phyloP scores from a whole-genome alignment of 768 basidiomycete genomes.

The Pisolithus albus region DNA sequence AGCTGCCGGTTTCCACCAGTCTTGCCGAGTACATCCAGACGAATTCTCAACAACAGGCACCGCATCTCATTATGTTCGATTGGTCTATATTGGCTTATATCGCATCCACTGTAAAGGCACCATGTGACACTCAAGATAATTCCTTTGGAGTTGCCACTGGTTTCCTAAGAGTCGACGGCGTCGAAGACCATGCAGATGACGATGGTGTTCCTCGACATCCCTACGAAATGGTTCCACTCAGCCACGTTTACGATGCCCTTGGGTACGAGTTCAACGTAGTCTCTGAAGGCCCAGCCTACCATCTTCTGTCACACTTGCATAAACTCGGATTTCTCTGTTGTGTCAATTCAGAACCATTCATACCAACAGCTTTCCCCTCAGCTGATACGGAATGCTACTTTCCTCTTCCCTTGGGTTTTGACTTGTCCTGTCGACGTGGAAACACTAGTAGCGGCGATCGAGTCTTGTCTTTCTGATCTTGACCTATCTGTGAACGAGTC shows the following conservation, averaged over 20 bases:
- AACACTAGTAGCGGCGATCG: slow-evolving; percentile 61
- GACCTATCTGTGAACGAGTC: slow-evolving; percentile 71
- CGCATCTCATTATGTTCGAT: slow-evolving; percentile 55
- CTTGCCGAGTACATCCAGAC: slow-evolving; percentile 50
- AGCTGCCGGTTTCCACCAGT: slow-evolving; percentile 36
- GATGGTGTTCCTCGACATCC: slow-evolving; percentile 32
- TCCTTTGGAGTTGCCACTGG: slow-evolving; percentile 29
- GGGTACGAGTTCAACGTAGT: slow-evolving; percentile 51
- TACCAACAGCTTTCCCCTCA: slow-evolving; percentile 26
- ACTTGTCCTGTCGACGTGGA: slow-evolving; percentile 69
- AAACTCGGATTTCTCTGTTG: slow-evolving; percentile 56
- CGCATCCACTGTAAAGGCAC: slow-evolving; percentile 46
- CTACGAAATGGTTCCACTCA: slow-evolving; percentile 52
- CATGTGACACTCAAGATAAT: slow-evolving; percentile 7
- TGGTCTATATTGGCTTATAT: slow-evolving; percentile 62
- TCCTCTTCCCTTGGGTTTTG: slow-evolving; percentile 64
- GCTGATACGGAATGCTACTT: slow-evolving; percentile 45
- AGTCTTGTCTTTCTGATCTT: slow-evolving; percentile 61
- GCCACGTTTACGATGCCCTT: slow-evolving; percentile 55
- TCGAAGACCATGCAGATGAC: slow-evolving; percentile 6
- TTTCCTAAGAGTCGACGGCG: slow-evolving; percentile 37
- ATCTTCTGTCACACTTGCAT: slow-evolving; percentile 54
- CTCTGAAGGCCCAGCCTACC: slow-evolving; percentile 44
- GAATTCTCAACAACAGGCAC: slow-evolving; percentile 33
- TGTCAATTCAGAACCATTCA: slow-evolving; percentile 26